These are phyloP conservation scores for Pythium dissimile DNA, from an alignment of 352 stramenopile species.

Conservation along the genomic window DNA sequence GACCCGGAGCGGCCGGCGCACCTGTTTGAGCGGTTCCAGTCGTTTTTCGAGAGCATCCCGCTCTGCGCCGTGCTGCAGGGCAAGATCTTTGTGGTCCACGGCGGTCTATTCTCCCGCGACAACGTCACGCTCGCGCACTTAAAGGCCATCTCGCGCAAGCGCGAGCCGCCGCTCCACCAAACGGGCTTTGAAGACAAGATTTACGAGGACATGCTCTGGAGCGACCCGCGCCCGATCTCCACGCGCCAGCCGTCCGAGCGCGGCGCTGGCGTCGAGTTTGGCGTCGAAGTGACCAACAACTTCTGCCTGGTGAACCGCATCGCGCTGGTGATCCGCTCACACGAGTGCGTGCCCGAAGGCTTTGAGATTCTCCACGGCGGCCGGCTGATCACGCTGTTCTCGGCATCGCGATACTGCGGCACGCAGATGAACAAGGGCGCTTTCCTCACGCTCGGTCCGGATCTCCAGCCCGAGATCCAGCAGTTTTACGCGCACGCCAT, in stretches of 20 bases:
- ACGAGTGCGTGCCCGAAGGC: constrained; percentile 92
- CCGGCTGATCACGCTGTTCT: constrained; percentile 92
- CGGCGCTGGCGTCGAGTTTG: constrained; percentile 92
- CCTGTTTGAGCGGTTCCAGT: constrained; percentile 70
- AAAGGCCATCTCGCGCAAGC: constrained; percentile 87
- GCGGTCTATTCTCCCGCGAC: constrained; percentile 89
- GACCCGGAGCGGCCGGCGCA: constrained; percentile 45
- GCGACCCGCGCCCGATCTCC: constrained; percentile 81
- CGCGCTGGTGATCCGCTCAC: constrained; percentile 90
- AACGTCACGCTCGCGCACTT: constrained; percentile 91
- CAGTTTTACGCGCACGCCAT: constrained; percentile 92
- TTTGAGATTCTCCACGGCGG: constrained; percentile 89
- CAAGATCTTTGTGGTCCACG: constrained; percentile 94
- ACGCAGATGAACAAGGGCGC: constrained; percentile 93
- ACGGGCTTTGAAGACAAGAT: constrained; percentile 90
- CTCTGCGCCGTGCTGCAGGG: constrained; percentile 89
- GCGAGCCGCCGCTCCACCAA: constrained; percentile 88
- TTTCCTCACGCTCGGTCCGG: constrained; percentile 87
- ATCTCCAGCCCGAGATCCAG: constrained; percentile 92
- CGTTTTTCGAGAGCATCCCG: constrained; percentile 85
- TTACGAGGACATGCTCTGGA: constrained; percentile 93
- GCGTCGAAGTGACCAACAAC: constrained; percentile 91
- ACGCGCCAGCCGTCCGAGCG: constrained; percentile 77
- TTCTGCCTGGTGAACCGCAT: constrained; percentile 93
- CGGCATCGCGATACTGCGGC: constrained; percentile 89